phyloP scores from a whole-genome alignment of 2,329 filamentous ascomycete genomes.

The Ascochyta rabiei region DNA sequence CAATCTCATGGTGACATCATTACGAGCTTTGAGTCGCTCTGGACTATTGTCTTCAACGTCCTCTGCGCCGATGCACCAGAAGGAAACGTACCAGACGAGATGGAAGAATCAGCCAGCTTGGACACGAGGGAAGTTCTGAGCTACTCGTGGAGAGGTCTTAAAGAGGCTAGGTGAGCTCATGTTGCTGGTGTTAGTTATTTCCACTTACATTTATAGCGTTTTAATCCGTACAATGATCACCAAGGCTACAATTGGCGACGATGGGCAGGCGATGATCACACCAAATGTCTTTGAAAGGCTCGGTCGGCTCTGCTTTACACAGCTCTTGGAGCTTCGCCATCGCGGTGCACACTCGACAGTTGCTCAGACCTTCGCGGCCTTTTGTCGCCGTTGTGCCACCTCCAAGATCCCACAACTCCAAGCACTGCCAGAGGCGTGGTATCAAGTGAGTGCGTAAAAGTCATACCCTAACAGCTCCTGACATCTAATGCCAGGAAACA shows the following conservation, averaged over 20 bases:
- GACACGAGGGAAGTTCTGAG: conserved; percentile 89
- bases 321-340: conserved; percentile 83
- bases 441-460: conserved; percentile 50
- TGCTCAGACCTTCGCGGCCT: conserved; percentile 81
- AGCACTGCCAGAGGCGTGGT: conserved; percentile 69
- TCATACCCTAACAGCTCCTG: not conserved
- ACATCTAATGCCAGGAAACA: conserved; percentile 57
- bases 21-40: conserved; percentile 69
- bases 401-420: conserved; percentile 54
- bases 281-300: conserved; percentile 66
- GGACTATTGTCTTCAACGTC: conserved; percentile 75
- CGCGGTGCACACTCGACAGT: conserved; percentile 94
- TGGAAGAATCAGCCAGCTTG: conserved; percentile 72
- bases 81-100: conserved; percentile 78
- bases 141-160: conserved; percentile 93
- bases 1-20: conserved; percentile 63
- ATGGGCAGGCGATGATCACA: conserved; percentile 26
- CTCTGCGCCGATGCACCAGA: conserved; percentile 95
- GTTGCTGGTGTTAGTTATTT: not conserved
- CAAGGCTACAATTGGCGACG: conserved; percentile 43
- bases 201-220: conserved; percentile 60
- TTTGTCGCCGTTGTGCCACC: conserved; percentile 71
- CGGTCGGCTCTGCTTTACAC: conserved; percentile 77
- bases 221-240: conserved; percentile 61
- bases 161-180: conserved; percentile 77